A percentile compares a stretch with the other conserved stretches of the same genome.
Evolutionary conservation across 345 rosid genomes (phyloP).

Genomic region (Linum usitatissimum): DNA sequence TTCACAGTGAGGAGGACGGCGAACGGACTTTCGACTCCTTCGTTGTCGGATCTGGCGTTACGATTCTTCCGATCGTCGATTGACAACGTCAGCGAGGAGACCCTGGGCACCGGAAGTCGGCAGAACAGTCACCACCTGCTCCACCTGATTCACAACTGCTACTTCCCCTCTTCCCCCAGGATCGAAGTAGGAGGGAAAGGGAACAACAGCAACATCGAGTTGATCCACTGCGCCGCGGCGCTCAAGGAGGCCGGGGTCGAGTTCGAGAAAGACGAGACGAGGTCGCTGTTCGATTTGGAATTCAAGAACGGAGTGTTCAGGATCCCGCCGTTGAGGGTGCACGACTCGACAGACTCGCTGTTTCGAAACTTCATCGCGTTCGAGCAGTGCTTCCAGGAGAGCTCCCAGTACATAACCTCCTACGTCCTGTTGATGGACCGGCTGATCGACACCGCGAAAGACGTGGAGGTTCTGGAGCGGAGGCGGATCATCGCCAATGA

Average conservation of each 20-base stretch:
- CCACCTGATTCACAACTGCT: slow-evolving; percentile 10
- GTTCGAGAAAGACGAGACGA: slow-evolving; percentile 13
- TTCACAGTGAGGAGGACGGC: neutral
- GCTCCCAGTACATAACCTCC: slow-evolving; percentile 8
- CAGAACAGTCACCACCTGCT: slow-evolving; percentile 3
- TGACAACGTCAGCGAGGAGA: neutral
- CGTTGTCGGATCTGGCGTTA: slow-evolving; percentile 1
- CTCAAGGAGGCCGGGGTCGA: slow-evolving; percentile 29
- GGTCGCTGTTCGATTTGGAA: slow-evolving; percentile 19
- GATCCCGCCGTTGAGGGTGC: neutral
- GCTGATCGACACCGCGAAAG: slow-evolving; percentile 3
- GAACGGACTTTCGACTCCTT: neutral
- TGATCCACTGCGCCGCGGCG: slow-evolving; percentile 22
- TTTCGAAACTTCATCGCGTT: neutral
- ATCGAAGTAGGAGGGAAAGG: neutral
- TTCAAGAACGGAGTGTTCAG: slow-evolving; percentile 8
- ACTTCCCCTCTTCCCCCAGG: slow-evolving; percentile 6
- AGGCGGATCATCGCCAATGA: slow-evolving; percentile 1
- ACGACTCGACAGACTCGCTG: neutral
- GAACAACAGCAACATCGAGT: slow-evolving; percentile 1
- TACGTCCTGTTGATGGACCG: slow-evolving; percentile 9
- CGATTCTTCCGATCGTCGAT: slow-evolving; percentile 5
- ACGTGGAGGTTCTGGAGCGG: slow-evolving; percentile 5
- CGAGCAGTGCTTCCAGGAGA: neutral
- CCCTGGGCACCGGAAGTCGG: neutral